Evolutionary conservation across 805 yeast species (phyloP).

Genomic region (Cyberlindnera mississippiensis): DNA sequence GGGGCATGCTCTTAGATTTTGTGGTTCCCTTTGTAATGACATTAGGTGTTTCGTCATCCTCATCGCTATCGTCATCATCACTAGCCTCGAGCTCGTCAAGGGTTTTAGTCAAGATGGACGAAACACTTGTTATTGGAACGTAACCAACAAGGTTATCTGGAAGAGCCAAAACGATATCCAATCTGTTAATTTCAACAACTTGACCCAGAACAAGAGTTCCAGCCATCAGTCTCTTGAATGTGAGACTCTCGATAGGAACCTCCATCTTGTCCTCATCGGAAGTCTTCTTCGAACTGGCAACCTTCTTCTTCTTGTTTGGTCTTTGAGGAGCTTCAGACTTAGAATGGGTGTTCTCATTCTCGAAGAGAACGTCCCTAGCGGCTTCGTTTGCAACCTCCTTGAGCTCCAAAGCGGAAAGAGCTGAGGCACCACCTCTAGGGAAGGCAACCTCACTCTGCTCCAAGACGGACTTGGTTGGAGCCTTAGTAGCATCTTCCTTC

Average conservation of each 20-base stretch:
- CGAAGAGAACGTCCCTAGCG: slow-evolving; percentile 79
- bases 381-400: slow-evolving; percentile 93
- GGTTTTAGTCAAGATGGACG: slow-evolving; percentile 53
- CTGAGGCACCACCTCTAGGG: slow-evolving; percentile 95
- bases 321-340: slow-evolving; percentile 19
- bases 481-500: slow-evolving; percentile 37
- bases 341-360: slow-evolving; percentile 18
- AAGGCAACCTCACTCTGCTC: slow-evolving; percentile 45
- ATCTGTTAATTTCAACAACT: slow-evolving; percentile 51
- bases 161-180: slow-evolving; percentile 65
- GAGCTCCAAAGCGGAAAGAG: slow-evolving; percentile 82
- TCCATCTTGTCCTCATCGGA: slow-evolving; percentile 24
- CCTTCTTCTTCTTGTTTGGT: slow-evolving; percentile 41
- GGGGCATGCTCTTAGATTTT: slow-evolving; percentile 47
- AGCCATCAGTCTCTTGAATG: slow-evolving; percentile 57
- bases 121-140: slow-evolving; percentile 69
- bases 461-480: slow-evolving; percentile 34
- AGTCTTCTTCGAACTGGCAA: slow-evolving; percentile 28
- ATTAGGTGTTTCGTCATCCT: slow-evolving; percentile 25
- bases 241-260: slow-evolving; percentile 58
- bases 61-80: slow-evolving; percentile 35
- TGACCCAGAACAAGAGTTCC: slow-evolving; percentile 81
- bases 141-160: slow-evolving; percentile 81
- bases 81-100: slow-evolving; percentile 55
- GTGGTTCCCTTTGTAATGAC: slow-evolving; percentile 25